phyloP scores from a whole-genome alignment of 305 asterid genomes.

The Solanum aculeatissimum region DNA sequence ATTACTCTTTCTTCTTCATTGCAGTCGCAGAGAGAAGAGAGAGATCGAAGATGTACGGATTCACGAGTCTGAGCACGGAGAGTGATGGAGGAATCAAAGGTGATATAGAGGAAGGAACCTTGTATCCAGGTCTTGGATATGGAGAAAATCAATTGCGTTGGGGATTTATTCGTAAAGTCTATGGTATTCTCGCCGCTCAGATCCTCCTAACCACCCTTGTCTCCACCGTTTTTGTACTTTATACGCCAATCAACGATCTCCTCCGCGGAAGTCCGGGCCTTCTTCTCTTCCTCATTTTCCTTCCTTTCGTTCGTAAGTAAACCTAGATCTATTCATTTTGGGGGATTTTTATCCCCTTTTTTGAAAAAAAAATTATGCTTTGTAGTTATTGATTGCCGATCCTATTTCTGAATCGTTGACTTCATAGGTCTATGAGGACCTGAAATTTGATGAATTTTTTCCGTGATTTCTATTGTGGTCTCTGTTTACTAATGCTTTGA shows the following conservation, averaged over 20 bases:
- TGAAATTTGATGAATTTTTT: neutral
- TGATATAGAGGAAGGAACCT: constrained; percentile 76
- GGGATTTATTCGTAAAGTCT: constrained; percentile 96
- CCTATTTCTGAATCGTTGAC: neutral
- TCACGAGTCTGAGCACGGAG: constrained; percentile 2
- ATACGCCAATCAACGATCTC: constrained; percentile 74
- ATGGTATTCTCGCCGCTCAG: constrained; percentile 90
- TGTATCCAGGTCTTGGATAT: constrained; percentile 81
- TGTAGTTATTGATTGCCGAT: neutral
- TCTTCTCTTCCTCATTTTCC: constrained; percentile 57
- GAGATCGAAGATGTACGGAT: constrained; percentile 10
- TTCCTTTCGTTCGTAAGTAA: constrained; percentile 68
- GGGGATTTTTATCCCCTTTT: neutral
- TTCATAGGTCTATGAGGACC: neutral
- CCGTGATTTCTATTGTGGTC: neutral
- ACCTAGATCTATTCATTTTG: neutral
- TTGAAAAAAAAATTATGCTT: neutral
- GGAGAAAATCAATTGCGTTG: constrained; percentile 94
- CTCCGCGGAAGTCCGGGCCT: constrained; percentile 61
- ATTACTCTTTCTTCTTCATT: neutral
- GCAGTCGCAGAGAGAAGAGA: constrained; percentile 13
- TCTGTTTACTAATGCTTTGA: neutral
- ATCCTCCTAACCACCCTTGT: constrained; percentile 71
- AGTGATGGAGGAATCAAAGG: constrained; percentile 8
- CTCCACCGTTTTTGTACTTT: constrained; percentile 61